Base-by-base conservation (phyloP, 495 filamentous ascomycete genomes). In the Talaromyces stipitatus region DNA sequence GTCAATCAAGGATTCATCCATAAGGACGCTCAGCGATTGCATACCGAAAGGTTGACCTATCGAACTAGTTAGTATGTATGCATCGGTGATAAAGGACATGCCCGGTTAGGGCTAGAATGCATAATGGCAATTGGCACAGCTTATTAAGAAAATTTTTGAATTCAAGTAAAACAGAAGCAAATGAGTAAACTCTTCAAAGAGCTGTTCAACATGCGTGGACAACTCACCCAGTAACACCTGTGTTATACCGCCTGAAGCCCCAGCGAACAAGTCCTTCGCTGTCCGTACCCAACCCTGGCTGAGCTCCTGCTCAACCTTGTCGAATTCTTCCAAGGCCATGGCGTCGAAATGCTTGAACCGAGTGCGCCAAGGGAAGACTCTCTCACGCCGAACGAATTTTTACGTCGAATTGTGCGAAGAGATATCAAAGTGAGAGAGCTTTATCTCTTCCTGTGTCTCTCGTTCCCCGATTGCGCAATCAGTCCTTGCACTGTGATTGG, bases 221-320 rank as follows among this genome's bases (percentile, higher is more conserved):
- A 36, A 82, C 87, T 70, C 73, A 97, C 94, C 94, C 60, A 97
- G 80, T 57, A 99, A 73, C 33, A 99, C 94, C 71, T 97, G 95
- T 22, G 95, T 92, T 61, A 98, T 80, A 56, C 94, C 94, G 59
- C 94, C 94, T 10, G 83, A 88, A 58, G 95, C 94, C 55, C 94
- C 94, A 20, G 94, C 84, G 66, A 91, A 85, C 56, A 97, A 76
- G 71, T 99, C 95, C 76, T 99, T 99, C 62, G 87, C 66, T n/a
- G 90, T 90, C 62, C 77, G 76, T 54, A 76, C 62, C 54, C 71
- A 62, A 23, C 69, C 75, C 10, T 62, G 71, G 22, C 54, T 58
- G 46, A 65, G 30, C 24, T 69, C 69, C 62, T 74, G 66, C 54
- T 72, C 59, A 23, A 72, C 48, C 24, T 70, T 67, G 32, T 75